These are phyloP conservation scores for Corylus heterophylla DNA, from an alignment of 306 rosid genomes.

Conservation along the genomic window DNA sequence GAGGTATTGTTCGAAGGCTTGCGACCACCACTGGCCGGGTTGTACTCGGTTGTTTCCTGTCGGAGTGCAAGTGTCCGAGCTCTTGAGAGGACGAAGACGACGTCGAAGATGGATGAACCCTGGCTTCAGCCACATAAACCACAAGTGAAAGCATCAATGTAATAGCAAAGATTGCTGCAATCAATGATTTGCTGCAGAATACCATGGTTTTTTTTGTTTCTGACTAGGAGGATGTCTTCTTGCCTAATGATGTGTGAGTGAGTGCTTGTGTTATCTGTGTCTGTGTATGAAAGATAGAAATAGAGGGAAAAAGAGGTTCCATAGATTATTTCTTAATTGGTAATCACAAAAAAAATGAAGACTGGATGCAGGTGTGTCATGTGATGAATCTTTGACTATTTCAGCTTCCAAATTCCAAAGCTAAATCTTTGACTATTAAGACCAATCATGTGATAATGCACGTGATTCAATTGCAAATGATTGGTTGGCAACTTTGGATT, in stretches of 20 bases:
- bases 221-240: slow-evolving; percentile 45
- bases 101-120: slow-evolving; percentile 41
- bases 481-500: slow-evolving; percentile 75
- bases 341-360: slow-evolving; percentile 27
- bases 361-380: slow-evolving; percentile 53
- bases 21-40: slow-evolving; percentile 31
- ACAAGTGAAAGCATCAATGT: slow-evolving; percentile 44
- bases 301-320: not conserved
- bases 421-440: slow-evolving; percentile 34
- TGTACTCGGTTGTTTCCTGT: slow-evolving; percentile 30
- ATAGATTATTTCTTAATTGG: slow-evolving; percentile 9
- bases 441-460: slow-evolving; percentile 61
- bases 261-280: no score
- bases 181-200: slow-evolving; percentile 44
- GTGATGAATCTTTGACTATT: slow-evolving; percentile 76
- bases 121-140: slow-evolving; percentile 43
- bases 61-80: slow-evolving; percentile 9
- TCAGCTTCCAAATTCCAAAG: slow-evolving; percentile 69
- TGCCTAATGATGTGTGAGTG: not conserved
- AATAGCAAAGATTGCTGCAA: slow-evolving; percentile 38
- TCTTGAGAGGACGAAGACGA: slow-evolving; percentile 29
- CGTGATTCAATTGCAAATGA: slow-evolving; percentile 49
- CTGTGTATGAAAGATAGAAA: no score
- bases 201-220: slow-evolving; percentile 65
- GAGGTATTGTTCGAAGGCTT: slow-evolving; percentile 70